Base-by-base conservation (phyloP, 2,329 filamentous ascomycete genomes). In the Cladorrhinum sp. region DNA sequence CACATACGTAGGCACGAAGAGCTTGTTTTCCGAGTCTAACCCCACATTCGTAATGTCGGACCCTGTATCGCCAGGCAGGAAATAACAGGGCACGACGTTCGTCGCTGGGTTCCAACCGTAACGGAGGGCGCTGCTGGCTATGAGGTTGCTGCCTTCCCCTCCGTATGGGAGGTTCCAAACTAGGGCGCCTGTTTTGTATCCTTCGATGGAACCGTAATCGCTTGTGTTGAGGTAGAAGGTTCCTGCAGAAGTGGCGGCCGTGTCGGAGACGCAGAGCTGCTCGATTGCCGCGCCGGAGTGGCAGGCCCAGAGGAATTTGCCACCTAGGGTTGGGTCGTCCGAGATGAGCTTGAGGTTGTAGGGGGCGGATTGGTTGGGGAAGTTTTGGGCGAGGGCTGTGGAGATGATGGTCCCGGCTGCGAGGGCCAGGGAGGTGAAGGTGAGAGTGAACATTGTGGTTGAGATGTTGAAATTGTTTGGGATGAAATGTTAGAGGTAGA, bases 261-360 rank as follows among this genome's bases (percentile, higher is more conserved):
- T 67, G 10, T 60, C 58, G 13, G 55, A 27, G 54, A 72, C 65
- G 63, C 73, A 74, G n/a, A 75, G 56, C 16, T 66, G 69, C 54
- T 73, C 71, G 25, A 74, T 70, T 45, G 69, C 73, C 5, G 73
- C 73, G n/a, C 72, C 72, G 22, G 72, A 61, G 45, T 75, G 73
- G 62, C 72, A 75, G 2, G 71, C 67, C 4, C 20, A 51, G 27
- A 68, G 67, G 58, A 69, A 74, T 3, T 70, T 69, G 66, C 70
- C 72, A 57, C 73, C 63, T 36, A 74, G 62, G 41, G 62, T 59
- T 59, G 65, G 68, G 60, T 67, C 62, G 27, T 58, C 41, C 41
- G 65, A 65, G 50, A 64, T 66, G 50, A 76, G 64, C 54, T 71
- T 66, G 8, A 76, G 69, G 54, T 54, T 64, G 65, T 74, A 76